Evolutionary conservation across 495 filamentous ascomycete genomes (phyloP), one percentile per base, ranked within the genome.

Genomic region (Xylaria nigripes): DNA sequence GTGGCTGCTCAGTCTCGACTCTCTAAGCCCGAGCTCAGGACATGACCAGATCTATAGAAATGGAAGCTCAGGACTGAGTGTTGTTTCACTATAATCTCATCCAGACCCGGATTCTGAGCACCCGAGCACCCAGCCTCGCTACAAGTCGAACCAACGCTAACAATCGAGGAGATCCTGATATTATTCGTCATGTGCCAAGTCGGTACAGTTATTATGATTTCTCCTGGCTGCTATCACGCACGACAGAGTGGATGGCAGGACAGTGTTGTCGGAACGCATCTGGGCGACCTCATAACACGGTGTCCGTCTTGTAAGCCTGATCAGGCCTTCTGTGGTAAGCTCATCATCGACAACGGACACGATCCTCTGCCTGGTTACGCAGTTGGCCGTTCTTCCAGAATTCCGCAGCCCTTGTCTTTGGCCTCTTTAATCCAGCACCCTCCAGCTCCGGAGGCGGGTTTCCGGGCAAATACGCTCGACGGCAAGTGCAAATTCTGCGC

Each of bases 401-500:
- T 25, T 18, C 44, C 51, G 48, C 45, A 42, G 12, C 52, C 45
- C 36, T 25, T 45, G 38, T 55, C 52, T 43, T 34, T 55, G 12
- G 52, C 52, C 15, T 55, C 45, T 24, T 45, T 55, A 21, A 40
- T 55, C 45, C 53, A 55, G 13, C 36, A 18, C 36, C 5, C 15
- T 4, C 45, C 53, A 19, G 42, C 25, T 21, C 51, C 32, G 18
- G 21, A 27, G n/a, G 25, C n/a, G 15, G 9, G 6, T 18, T 23
- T 13, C 19, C 25, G 23, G 36, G 9, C 54, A 29, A 51, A 50
- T 18, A 23, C 42, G 9, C 48, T 57, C 38, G 32, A 50, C 19
- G 48, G 54, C 21, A 50, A 42, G 16, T 57, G 54, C 54, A 57
- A 57, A 29, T 57, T 57, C 27, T 57, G 54, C 42, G 24, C 48